Percentiles rank a stretch among this genome's conserved stretches.
phyloP scores from a whole-genome alignment of 139 green algal genomes.

The Pseudopediastrum boryanum region DNA sequence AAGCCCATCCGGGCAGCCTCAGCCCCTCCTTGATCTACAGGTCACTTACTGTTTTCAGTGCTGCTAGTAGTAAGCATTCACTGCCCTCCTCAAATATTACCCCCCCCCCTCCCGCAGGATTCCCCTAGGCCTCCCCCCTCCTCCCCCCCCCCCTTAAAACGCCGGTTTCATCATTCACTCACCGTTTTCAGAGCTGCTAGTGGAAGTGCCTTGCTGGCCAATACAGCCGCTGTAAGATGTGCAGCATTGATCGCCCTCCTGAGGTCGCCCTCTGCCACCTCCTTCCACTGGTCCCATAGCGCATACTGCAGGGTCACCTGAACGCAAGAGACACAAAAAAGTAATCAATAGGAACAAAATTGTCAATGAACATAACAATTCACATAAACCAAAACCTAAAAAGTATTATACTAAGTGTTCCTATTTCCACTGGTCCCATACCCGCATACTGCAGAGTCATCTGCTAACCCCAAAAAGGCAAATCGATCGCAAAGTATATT shows the following conservation, averaged over 20 bases:
- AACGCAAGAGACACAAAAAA: no score
- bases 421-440: no score
- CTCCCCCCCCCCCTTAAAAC: neutral
- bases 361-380: no score
- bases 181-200: neutral
- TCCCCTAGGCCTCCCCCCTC: neutral
- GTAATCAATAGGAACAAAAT: no score
- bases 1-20: no score
- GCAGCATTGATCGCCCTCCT: slow-evolving; percentile 10
- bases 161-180: neutral
- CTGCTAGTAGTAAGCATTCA: neutral
- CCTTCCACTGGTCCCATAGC: slow-evolving; percentile 77
- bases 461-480: neutral
- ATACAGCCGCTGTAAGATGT: slow-evolving; percentile 1
- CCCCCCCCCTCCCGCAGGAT: neutral
- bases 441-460: no score
- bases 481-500: no score
- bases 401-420: no score
- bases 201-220: slow-evolving; percentile 7
- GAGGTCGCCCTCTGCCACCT: neutral
- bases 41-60: neutral
- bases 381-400: no score
- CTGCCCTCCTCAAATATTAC: neutral
- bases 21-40: neutral
- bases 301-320: slow-evolving; percentile 66